A percentile compares a stretch with the other conserved stretches of the same genome.
Evolutionary conservation across 257 asterid species (phyloP).

Genomic region (Jacaranda copaia): DNA sequence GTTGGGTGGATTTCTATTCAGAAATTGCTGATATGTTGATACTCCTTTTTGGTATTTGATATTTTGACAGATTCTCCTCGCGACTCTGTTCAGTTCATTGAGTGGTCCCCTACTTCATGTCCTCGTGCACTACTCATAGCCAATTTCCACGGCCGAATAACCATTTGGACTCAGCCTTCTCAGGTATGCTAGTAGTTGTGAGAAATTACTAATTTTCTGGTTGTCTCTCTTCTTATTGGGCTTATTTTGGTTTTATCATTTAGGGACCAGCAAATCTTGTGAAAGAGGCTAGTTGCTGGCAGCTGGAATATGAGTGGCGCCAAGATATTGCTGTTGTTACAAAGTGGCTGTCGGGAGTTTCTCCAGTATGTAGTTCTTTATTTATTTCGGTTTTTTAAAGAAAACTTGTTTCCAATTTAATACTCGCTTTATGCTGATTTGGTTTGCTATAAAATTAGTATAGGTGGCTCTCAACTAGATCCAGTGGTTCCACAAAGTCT

Average conservation of each 20-base stretch:
- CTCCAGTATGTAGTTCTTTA: constrained; percentile 78
- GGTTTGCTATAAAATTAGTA: constrained; percentile 66
- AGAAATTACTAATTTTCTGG: neutral
- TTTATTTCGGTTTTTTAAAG: constrained; percentile 31
- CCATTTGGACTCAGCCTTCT: constrained; percentile 98
- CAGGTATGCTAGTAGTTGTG: constrained; percentile 55
- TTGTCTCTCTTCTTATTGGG: constrained; percentile 19
- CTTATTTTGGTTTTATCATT: constrained; percentile 37
- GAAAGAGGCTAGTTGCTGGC: constrained; percentile 98
- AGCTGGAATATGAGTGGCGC: constrained; percentile 95
- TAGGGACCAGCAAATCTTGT: constrained; percentile 92
- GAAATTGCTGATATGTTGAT: constrained; percentile 22
- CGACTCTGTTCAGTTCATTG: constrained; percentile 94
- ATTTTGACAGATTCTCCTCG: constrained; percentile 89
- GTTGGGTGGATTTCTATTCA: constrained; percentile 4
- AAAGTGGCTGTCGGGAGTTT: constrained; percentile 97
- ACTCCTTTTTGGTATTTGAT: constrained; percentile 19
- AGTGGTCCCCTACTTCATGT: constrained; percentile 97
- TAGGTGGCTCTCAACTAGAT: constrained; percentile 96
- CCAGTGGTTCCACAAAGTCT: constrained; percentile 71
- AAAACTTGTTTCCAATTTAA: neutral
- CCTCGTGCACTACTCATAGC: constrained; percentile 92
- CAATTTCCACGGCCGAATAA: constrained; percentile 93
- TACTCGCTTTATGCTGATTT: constrained; percentile 44
- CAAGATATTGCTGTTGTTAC: constrained; percentile 99